These are phyloP conservation scores for Tolypocladium ophioglossoides DNA, from an alignment of 2,329 filamentous ascomycete genomes.

Conservation along the genomic window DNA sequence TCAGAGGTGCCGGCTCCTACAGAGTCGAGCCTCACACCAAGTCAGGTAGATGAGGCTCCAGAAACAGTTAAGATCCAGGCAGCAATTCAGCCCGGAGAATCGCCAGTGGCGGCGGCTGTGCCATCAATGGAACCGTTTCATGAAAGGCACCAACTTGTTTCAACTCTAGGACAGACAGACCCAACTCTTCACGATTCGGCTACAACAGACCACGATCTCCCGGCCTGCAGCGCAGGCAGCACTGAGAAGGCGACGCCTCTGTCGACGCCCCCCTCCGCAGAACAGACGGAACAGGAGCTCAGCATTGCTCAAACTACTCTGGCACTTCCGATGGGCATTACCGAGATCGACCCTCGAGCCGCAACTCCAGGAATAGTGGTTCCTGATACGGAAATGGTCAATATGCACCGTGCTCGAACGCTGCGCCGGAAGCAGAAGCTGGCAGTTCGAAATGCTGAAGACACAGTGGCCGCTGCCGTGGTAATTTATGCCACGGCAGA, in stretches of 20 bases:
- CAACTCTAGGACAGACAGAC: no score
- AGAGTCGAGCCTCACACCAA: no score
- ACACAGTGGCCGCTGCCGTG: constrained; percentile 42
- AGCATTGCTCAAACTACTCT: background rate
- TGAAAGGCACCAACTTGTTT: background rate
- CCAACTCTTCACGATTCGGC: background rate
- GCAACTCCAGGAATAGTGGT: constrained; percentile 37
- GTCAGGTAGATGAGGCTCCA: background rate
- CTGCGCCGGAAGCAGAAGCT: constrained; percentile 34
- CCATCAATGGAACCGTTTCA: background rate
- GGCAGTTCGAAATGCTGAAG: constrained; percentile 36
- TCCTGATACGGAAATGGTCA: constrained; percentile 27
- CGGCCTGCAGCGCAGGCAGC: background rate
- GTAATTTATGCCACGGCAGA: constrained; percentile 42
- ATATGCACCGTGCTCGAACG: constrained; percentile 30
- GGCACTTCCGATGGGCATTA: background rate
- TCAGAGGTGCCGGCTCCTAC: background rate
- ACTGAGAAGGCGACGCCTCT: background rate
- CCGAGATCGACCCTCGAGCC: constrained; percentile 9
- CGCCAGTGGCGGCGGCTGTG: background rate
- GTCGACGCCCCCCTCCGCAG: background rate
- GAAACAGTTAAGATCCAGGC: background rate
- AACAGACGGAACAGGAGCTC: background rate
- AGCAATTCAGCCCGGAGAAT: background rate
- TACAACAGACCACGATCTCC: background rate